phyloP scores from a whole-genome alignment of 2,329 filamentous ascomycete species.

The Zarea fungicola region DNA sequence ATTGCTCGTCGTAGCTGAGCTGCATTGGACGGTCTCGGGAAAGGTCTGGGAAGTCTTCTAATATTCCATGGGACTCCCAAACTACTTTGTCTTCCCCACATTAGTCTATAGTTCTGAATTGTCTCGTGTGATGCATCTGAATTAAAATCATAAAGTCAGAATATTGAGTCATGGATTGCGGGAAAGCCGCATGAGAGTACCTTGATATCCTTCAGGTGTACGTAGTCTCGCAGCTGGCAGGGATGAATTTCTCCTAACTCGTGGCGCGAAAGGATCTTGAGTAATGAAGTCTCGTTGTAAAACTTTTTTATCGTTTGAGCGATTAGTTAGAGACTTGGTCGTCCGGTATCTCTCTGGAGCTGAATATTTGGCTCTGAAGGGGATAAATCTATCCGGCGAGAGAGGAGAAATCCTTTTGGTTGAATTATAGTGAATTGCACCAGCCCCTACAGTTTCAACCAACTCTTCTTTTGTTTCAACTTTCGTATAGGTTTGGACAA shows the following conservation, averaged over 20 bases:
- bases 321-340: slow-evolving; percentile 35
- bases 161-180: background rate
- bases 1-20: background rate
- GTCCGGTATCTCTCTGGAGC: slow-evolving; percentile 42
- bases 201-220: background rate
- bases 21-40: slow-evolving; percentile 37
- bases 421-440: background rate
- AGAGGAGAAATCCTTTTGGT: slow-evolving; percentile 17
- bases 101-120: background rate
- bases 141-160: background rate
- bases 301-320: slow-evolving; percentile 41
- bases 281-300: slow-evolving; percentile 36
- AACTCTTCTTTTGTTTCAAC: background rate
- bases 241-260: slow-evolving; percentile 9
- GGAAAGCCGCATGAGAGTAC: background rate
- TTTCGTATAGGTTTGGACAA: too few species aligned
- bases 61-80: slow-evolving; percentile 71
- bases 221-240: background rate
- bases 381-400: slow-evolving; percentile 46
- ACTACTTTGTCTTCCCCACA: slow-evolving; percentile 49
- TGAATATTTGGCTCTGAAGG: slow-evolving; percentile 32
- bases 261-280: slow-evolving; percentile 36
- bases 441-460: background rate
- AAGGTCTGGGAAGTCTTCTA: slow-evolving; percentile 59
- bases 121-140: background rate